A percentile compares a stretch with the other conserved stretches of the same genome.
Conservation (phyloP, 2,329 filamentous ascomycete species). For the Hypoxylon sp. region DNA sequence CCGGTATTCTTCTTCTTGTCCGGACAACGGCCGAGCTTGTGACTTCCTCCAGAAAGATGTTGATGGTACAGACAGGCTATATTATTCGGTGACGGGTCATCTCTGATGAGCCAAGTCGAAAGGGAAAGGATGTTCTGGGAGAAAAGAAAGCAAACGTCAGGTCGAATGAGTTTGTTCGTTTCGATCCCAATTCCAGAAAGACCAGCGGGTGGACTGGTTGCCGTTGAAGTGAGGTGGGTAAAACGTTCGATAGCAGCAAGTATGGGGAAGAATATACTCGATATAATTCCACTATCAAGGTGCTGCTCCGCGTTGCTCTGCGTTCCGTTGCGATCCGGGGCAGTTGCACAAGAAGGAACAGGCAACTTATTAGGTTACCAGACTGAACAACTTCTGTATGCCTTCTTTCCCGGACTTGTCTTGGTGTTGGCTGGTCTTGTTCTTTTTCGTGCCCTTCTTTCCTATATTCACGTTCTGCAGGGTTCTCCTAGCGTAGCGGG, state of each 20-base stretch:
- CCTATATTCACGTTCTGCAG: constrained; percentile 31
- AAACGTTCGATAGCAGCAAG: constrained; percentile 1
- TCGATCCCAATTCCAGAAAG: constrained; percentile 33
- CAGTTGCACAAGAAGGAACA: constrained; percentile 24
- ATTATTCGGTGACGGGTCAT: constrained; percentile 36
- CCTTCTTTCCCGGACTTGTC: constrained; percentile 22
- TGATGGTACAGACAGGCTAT: constrained; percentile 31
- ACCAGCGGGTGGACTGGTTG: constrained; percentile 28
- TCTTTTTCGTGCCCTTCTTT: constrained; percentile 10
- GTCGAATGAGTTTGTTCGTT: constrained; percentile 32
- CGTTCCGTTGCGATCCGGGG: too few species aligned
- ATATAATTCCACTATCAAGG: constrained; percentile 30
- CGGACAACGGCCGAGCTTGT: constrained; percentile 7
- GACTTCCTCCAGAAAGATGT: constrained; percentile 12
- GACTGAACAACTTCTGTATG: constrained; percentile 9
- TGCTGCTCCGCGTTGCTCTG: constrained; percentile 25
- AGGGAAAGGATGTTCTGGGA: constrained; percentile 21
- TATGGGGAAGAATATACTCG: constrained; percentile 27
- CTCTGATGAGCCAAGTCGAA: constrained; percentile 42
- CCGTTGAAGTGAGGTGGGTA: constrained; percentile 8
- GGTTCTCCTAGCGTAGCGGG: constrained; percentile 28
- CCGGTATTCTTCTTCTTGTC: constrained; percentile 21
- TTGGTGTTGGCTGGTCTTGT: constrained; percentile 10
- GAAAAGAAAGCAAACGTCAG: constrained; percentile 27
- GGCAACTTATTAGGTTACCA: constrained; percentile 30